phyloP scores from a whole-genome alignment of 192 early-diverging fungal species.

The Pecoramyces ruminantium region DNA sequence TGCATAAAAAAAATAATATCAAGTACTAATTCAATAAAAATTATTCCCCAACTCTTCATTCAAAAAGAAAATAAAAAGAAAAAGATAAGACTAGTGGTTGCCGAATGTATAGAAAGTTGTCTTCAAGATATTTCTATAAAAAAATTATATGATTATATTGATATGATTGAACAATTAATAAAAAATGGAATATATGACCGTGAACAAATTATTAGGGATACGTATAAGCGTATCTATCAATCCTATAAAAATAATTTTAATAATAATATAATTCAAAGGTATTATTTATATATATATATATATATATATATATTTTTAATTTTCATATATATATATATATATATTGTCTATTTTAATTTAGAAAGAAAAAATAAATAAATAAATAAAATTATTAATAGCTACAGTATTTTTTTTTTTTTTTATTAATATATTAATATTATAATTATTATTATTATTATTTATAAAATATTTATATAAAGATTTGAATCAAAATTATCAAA shows the following conservation, averaged over 20 bases:
- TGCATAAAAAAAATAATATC: not conserved
- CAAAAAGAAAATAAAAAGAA: not conserved
- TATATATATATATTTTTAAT: too few species aligned
- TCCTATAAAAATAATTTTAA: not conserved
- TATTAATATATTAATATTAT: too few species aligned
- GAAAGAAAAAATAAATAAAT: too few species aligned
- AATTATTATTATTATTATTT: too few species aligned
- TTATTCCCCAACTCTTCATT: not conserved
- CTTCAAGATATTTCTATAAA: not conserved
- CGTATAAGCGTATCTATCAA: not conserved
- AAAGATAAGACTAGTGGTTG: not conserved
- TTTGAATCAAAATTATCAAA: not conserved
- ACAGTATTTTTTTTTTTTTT: too few species aligned
- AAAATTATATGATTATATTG: not conserved
- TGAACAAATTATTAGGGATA: not conserved
- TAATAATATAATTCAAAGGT: not conserved
- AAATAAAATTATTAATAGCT: too few species aligned
- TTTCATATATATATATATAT: too few species aligned
- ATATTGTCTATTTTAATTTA: too few species aligned
- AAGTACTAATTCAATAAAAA: not conserved
- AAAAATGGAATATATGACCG: not conserved
- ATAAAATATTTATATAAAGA: too few species aligned
- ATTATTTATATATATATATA: too few species aligned
- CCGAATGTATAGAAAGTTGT: not conserved
- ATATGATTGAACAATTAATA: not conserved